Conservation (phyloP, 352 stramenopile species). For the Globisporangium cylindrosporum region DNA sequence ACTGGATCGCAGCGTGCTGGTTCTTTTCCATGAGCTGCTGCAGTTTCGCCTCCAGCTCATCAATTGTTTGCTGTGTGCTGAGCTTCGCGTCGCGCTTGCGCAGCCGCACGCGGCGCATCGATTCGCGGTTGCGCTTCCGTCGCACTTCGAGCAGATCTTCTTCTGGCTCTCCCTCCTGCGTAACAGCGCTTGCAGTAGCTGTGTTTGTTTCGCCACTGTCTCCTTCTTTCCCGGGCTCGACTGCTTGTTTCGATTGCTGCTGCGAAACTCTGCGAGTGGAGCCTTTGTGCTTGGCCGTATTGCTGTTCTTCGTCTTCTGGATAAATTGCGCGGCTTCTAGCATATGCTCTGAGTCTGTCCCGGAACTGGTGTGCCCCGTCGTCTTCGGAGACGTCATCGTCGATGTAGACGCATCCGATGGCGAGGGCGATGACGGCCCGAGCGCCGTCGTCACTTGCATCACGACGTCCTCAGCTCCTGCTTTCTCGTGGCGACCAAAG, state of each 20-base stretch:
- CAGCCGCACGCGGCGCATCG: constrained; percentile 28
- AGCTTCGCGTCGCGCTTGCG: constrained; percentile 21
- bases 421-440: neutral
- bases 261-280: neutral
- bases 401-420: neutral
- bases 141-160: constrained; percentile 12
- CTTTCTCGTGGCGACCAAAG: neutral
- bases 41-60: constrained; percentile 21
- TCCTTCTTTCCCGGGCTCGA: neutral
- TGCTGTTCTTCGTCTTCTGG: neutral
- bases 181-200: neutral
- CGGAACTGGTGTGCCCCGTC: neutral
- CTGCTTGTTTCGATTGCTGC: neutral
- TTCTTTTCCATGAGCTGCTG: constrained; percentile 14
- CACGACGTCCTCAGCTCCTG: neutral
- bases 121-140: constrained; percentile 30
- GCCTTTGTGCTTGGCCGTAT: neutral
- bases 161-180: neutral
- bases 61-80: constrained; percentile 14
- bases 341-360: neutral
- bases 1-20: constrained; percentile 2
- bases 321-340: neutral
- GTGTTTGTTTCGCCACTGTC: neutral
- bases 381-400: neutral
- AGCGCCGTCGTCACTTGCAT: neutral